Evolutionary conservation across 1,284 basidiomycete species (phyloP), one percentile per base, ranked within the genome.

Genomic region (Boletellus deceptivus): DNA sequence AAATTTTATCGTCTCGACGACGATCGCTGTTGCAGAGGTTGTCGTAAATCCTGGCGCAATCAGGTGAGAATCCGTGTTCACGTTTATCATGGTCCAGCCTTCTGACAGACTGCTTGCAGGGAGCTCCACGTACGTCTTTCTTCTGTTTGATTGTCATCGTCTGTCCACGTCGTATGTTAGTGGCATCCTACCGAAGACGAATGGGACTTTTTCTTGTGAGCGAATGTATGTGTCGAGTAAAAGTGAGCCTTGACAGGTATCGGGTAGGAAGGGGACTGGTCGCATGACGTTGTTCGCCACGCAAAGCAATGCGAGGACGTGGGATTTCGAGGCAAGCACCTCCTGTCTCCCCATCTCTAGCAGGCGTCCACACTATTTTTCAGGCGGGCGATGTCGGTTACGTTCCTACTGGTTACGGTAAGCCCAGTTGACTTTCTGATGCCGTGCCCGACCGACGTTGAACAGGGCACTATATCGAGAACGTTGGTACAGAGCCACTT

Each of bases 381-480:
- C 50, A 81, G 74, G 70, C 76, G 10, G 81, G 82, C 3, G 83
- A 85, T 60, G 70, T 84, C 35, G 79, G 75, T 16, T 80, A 81
- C 55, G 68, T 80, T 4, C 77, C 75, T 1, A 64, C 73, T 4
- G 72, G 73, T 4, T 78, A 67, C 37, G 78, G 76, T 75, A 17
- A 50, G 55, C 41, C 27, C 36, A 3, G 31, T 38, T 31, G 34
- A 31, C 29, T 11, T 31, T 31, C 29, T 3, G 4, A 11, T 31
- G 9, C n/a, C n/a, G 16, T 9, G 34, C 8, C 16, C 14, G 11
- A 9, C 37, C 24, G 46, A 45, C 10, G 17, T 11, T 33, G 49
- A 37, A 45, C 52, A 76, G 80, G 78, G 1, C 84, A 86, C 60
- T 84, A 85, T 57, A 73, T 86, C 33, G 82, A 86, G 67, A 85